Evolutionary conservation across 345 rosid species (phyloP), one percentile per base, ranked within the genome.

Genomic region (Garcia nutans): DNA sequence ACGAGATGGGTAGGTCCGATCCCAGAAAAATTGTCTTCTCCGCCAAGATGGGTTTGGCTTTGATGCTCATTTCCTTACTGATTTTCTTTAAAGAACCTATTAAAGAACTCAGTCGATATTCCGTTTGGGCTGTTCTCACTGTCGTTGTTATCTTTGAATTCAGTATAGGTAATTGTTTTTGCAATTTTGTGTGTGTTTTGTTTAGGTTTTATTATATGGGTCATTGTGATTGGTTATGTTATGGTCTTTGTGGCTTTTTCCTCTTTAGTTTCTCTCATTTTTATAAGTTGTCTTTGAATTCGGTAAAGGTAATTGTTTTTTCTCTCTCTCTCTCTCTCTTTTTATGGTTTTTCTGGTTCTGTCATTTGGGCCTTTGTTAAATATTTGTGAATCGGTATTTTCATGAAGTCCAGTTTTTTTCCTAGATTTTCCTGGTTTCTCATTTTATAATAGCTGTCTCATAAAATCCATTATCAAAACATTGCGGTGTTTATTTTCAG

Each of bases 81-180:
- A 87, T 91, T 78, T 95, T 89, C 87, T 76, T 74, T 65, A 92
- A 89, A 71, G 84, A 84, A 65, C 93, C 97, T 17, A 71, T 86
- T 74, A 78, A 80, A 60, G 97, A 86, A 59, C 85, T 87, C 63
- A 87, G 92, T 54, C 85, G 89, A 15, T 84, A 92, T 89, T 91
- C 84, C 54, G 89, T 94, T 50, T 94, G 98, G 98, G 97, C 98
- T 71, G 84, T 92, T 81, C 96, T 94, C 23, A 94, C 99, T 8
- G 97, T 92, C 62, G 92, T 92, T 22, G 97, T 93, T 72, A 93
- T 95, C 47, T 95, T 95, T 80, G 99, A 92, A 78, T 95, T 95
- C 86, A 95, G 97, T 2, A 95, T 95, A 52, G 99, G 97, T 92
- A 83, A 26, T 54, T 68, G 24, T 22, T 20, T 6, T 65, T 19